Evolutionary conservation across 1,139 yeast species (phyloP).

Genomic region (Kodamaea fungicola): DNA sequence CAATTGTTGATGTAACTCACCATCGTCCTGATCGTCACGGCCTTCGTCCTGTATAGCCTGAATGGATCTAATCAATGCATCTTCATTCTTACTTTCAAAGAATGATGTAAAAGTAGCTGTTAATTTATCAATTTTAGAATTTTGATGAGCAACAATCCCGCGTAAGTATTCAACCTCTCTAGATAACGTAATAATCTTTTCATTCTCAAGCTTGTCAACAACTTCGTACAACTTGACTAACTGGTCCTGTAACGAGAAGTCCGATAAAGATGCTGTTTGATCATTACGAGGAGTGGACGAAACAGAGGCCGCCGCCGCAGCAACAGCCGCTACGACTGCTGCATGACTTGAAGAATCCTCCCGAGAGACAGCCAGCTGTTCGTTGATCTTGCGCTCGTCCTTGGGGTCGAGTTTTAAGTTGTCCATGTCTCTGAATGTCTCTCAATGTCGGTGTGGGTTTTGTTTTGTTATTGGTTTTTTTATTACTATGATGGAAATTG

Average conservation of each 20-base stretch:
- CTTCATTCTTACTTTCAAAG: slow-evolving; percentile 33
- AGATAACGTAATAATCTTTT: slow-evolving; percentile 21
- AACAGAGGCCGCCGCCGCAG: background rate
- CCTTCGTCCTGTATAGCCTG: slow-evolving; percentile 29
- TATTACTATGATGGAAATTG: background rate
- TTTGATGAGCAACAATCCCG: slow-evolving; percentile 37
- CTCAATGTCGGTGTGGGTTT: slow-evolving; percentile 7
- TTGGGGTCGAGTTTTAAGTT: slow-evolving; percentile 6
- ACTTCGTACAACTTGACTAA: slow-evolving; percentile 15
- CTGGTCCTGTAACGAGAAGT: slow-evolving; percentile 6
- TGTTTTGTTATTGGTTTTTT: background rate
- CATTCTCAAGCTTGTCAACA: slow-evolving; percentile 16
- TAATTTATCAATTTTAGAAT: slow-evolving; percentile 38
- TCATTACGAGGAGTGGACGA: background rate
- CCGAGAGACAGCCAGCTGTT: slow-evolving; percentile 2
- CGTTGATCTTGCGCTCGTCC: slow-evolving; percentile 6
- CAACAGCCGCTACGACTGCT: slow-evolving; percentile 2
- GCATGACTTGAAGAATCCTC: slow-evolving; percentile 1
- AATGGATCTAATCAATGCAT: slow-evolving; percentile 23
- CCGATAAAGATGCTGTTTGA: slow-evolving; percentile 2
- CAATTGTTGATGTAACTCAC: slow-evolving; percentile 16
- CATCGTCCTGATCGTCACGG: slow-evolving; percentile 11
- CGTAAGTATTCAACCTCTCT: slow-evolving; percentile 37
- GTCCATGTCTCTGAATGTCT: slow-evolving; percentile 9
- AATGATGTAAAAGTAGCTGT: slow-evolving; percentile 30